Percentiles rank a stretch among this genome's conserved stretches.
These are phyloP conservation scores for Trametes villosa DNA, from an alignment of 768 basidiomycete species.

Conservation along the genomic window DNA sequence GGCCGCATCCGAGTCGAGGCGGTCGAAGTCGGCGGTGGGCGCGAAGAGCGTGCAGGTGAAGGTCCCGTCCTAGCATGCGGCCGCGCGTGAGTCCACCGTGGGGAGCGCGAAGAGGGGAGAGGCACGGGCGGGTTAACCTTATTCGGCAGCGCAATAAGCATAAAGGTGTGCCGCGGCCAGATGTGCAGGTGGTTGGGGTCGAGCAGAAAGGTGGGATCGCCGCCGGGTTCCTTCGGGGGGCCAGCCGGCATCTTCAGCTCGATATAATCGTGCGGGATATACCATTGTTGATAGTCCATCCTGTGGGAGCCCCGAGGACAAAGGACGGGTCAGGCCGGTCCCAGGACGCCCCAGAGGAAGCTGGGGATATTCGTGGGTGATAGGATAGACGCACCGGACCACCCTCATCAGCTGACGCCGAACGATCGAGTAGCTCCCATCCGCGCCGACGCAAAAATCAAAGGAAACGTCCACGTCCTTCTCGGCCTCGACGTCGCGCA, in stretches of 20 bases:
- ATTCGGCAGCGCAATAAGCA: slow-evolving; percentile 98
- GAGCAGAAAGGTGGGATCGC: slow-evolving; percentile 74
- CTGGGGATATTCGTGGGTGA: slow-evolving; percentile 28
- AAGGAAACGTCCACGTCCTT: slow-evolving; percentile 56
- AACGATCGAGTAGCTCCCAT: slow-evolving; percentile 92
- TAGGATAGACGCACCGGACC: slow-evolving; percentile 65
- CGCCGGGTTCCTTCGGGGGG: slow-evolving; percentile 50
- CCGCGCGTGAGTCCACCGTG: slow-evolving; percentile 21
- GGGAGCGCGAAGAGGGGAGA: slow-evolving; percentile 33
- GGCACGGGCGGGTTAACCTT: slow-evolving; percentile 60
- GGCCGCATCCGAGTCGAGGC: slow-evolving; percentile 58
- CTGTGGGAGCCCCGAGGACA: slow-evolving; percentile 46
- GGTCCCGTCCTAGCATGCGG: slow-evolving; percentile 78
- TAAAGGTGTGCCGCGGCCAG: slow-evolving; percentile 99
- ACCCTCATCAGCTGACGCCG: slow-evolving; percentile 95
- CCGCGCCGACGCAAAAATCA: slow-evolving; percentile 88
- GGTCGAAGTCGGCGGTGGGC: slow-evolving; percentile 76
- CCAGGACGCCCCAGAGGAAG: slow-evolving; percentile 6
- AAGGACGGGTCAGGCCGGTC: slow-evolving; percentile 8
- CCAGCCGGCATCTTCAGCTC: slow-evolving; percentile 95
- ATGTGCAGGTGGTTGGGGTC: slow-evolving; percentile 98
- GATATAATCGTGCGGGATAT: slow-evolving; percentile 94
- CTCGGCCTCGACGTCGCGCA: slow-evolving; percentile 51
- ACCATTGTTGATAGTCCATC: slow-evolving; percentile 94
- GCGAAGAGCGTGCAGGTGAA: slow-evolving; percentile 98